Base-by-base conservation (phyloP, 352 stramenopile genomes). In the Elongisporangium undulatum region DNA sequence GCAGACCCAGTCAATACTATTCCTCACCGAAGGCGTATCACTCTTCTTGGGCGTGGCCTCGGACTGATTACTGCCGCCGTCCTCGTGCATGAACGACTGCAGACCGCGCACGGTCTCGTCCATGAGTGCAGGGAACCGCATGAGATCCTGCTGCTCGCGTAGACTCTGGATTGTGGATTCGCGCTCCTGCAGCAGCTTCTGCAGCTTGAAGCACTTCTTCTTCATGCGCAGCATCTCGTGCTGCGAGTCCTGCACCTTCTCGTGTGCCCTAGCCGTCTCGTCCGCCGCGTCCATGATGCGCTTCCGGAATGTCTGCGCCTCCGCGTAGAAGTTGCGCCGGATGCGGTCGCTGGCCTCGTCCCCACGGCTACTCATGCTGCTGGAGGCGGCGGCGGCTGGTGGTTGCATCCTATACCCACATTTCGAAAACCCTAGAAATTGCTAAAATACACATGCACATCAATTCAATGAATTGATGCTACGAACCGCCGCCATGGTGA, bases 21-120 rank as follows among this genome's bases (percentile, higher is more conserved):
- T 51, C 12, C 56, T 13, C 13, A 8, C 24, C 10, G 29, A 9
- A 17, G 16, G 29, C 12, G 49, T 20, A 2, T 15, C 49, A 13
- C 19, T 53, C n/a, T 62, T 15, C 29, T 9, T 41, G 29, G 29
- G 29, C 29, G 29, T 41, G 5, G 49, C 29, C 41, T 41, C 24
- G 13, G 51, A 54, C 50, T 58, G 22, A 23, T 52, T 51, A n/a
- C 58, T 53, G 22, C 74, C 62, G 1, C 55, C 66, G 15, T 81
- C 55, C 19, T 76, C 67, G n/a, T 64, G 53, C 59, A 85, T 69
- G 17, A 83, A 56, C 9, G 65, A 67, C 7, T 79, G 73, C 12
- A 91, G 58, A 63, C 63, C 80, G 48, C 74, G 71, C 68, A 91
- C 79, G 4, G 81, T 89, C 53, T 90, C 81, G 55, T 82, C 66